Base-by-base conservation (phyloP, 345 rosid species). In the Pelargonium nanum region DNA sequence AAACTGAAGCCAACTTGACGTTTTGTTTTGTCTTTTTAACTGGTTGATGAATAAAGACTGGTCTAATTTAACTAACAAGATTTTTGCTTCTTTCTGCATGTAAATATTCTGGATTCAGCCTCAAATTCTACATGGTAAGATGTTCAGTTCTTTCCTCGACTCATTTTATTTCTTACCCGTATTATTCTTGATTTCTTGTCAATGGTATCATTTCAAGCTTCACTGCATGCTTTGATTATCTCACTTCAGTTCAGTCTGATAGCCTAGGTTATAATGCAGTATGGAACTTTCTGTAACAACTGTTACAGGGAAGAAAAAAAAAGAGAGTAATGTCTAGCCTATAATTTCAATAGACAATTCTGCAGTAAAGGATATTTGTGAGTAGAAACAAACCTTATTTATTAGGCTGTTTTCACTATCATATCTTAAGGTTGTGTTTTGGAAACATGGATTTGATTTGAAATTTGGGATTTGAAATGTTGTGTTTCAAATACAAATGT, bases 81-180 rank as follows among this genome's bases (percentile, higher is more conserved):
- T 40, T 17, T 3, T 40, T 40, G 48, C 0, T 57, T 32, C 0
- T 57, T 32, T 71, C 66, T 50, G 24, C 64, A 40, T 70, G 73
- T 72, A 68, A 70, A 70, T 55, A 50, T 62, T 34, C 26, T 28
- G 2, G 5, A 48, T 72, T 24, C 80, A 82, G 82, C 67, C 59
- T 79, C 68, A 65, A 62, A 0, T 77, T 79, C 61, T 82, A 75
- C 70, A 26, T 77, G 84, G 87, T 79, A 68, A 0, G 48, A 40
- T 9, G 15, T 40, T 40, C 40, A 30, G 40, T 30, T 30, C 59
- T 21, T 59, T 7, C n/a, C 58, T 57, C 58, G 48, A 53, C 68
- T 62, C 22, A 52, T 17, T 51, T 13, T 51, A 51, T 17, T 19
- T 51, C 54, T 19, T 7, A 10, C 6, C 12, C 44, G 12, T 4